These are phyloP conservation scores for Linum trigynum DNA, from an alignment of 345 rosid genomes.

Conservation along the genomic window DNA sequence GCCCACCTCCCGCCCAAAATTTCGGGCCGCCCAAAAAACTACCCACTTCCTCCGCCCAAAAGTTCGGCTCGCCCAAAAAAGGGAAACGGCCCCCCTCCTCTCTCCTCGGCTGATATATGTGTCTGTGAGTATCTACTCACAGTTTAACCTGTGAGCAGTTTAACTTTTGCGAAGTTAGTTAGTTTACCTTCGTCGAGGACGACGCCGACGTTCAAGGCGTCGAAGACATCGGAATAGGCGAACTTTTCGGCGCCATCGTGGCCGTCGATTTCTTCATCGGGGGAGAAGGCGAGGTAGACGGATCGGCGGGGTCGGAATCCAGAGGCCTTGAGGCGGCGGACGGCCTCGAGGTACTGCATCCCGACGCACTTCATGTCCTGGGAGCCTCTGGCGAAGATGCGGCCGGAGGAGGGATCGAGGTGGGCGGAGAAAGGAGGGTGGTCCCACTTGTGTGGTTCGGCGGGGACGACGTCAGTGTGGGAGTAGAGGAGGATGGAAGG, in stretches of 20 bases:
- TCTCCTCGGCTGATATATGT: no score
- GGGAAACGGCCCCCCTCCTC: no score
- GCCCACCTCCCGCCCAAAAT: no score
- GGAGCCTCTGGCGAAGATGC: constrained; percentile 79
- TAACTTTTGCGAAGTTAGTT: no score
- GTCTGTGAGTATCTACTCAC: no score
- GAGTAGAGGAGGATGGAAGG: constrained; percentile 81
- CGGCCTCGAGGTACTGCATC: constrained; percentile 85
- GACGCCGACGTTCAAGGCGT: constrained; percentile 55
- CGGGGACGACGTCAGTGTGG: constrained; percentile 93
- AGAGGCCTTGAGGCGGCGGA: constrained; percentile 50
- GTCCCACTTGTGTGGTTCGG: constrained; percentile 66
- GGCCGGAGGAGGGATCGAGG: constrained; percentile 48
- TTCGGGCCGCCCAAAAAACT: no score
- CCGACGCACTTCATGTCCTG: constrained; percentile 99
- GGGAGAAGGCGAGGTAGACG: constrained; percentile 63
- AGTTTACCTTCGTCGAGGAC: constrained; percentile 83
- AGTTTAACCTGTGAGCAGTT: no score
- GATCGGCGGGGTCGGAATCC: constrained; percentile 63
- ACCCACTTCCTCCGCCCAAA: no score
- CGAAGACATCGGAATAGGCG: constrained; percentile 48
- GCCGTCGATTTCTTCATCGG: constrained; percentile 96
- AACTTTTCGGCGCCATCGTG: constrained; percentile 80
- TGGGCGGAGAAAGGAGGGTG: constrained; percentile 69
- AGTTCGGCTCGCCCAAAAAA: no score